Evolutionary conservation across 495 filamentous ascomycete genomes (phyloP), one percentile per base, ranked within the genome.

Genomic region (Astrocystis sublimbata): DNA sequence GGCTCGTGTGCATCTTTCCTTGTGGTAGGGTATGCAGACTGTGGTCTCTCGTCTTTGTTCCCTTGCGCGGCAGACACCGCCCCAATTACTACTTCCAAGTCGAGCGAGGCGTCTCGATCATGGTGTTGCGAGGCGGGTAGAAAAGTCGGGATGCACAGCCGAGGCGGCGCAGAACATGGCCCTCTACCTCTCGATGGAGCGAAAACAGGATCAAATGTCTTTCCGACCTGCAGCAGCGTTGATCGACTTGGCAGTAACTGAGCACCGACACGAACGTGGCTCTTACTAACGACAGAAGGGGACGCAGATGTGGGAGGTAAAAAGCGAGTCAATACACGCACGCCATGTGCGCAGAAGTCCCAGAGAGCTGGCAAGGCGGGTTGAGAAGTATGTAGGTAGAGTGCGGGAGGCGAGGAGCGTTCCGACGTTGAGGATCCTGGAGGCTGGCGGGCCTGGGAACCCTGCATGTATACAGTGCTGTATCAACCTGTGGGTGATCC

Each of bases 61-160:
- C 23, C 53, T 56, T 38, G 7, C n/a, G 40, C 38, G 26, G 40
- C 40, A 28, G 45, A 21, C n/a, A 33, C 40, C 38, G 40, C 54
- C 53, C 38, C 23, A 40, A 45, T 57, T 45, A 57, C 40, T 57
- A 40, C 10, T 33, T n/a, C n/a, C n/a, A 10, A 43, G 17, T 57
- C 17, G n/a, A 7, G 24, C 28, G 10, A 17, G 35, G 10, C 9
- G 54, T n/a, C 28, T 57, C 26, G 26, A 41, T 57, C 54, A 57
- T 57, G 54, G 54, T 30, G 36, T 42, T 30, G 36, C 26, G 21
- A 23, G 13, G 49, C 49, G 28, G 26, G 49, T 7, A 19, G 5
- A 21, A 40, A 33, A 31, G 40, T 28, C 26, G 5, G 38, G 38
- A n/a, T 43, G 12, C 12, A 33, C 40, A 21, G 40, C 38, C 35